A percentile compares a stretch with the other conserved stretches of the same genome.
Evolutionary conservation across 2,329 filamentous ascomycete genomes (phyloP).

Genomic region (Stemphylium beticola): DNA sequence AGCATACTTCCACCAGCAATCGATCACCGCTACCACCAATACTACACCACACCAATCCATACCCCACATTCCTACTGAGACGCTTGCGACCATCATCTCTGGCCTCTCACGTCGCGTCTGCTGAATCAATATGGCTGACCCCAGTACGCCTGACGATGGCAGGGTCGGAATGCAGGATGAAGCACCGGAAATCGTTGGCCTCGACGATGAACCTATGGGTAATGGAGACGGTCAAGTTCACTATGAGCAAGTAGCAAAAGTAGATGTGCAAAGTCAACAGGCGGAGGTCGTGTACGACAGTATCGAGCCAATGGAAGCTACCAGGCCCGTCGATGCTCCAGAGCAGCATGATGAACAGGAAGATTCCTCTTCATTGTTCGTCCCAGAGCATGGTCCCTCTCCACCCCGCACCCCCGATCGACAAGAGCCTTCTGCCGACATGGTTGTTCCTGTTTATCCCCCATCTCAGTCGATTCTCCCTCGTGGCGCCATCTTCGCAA

Average conservation of each 20-base stretch:
- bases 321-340: background rate
- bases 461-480: background rate
- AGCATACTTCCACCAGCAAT: background rate
- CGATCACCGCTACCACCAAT: background rate
- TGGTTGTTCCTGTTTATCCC: constrained; percentile 5
- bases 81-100: background rate
- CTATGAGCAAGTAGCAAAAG: background rate
- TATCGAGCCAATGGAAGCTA: too few relatives aligned
- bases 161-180: constrained; percentile 2
- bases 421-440: background rate
- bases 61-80: too few relatives aligned
- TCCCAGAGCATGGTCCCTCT: constrained; percentile 13
- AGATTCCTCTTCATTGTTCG: constrained; percentile 20
- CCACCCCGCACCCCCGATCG: background rate
- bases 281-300: too few relatives aligned
- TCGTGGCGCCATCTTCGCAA: constrained; percentile 5
- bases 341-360: background rate
- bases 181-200: background rate
- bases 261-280: too few relatives aligned
- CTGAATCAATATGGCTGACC: constrained; percentile 4
- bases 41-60: background rate
- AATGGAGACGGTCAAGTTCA: background rate
- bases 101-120: too few relatives aligned
- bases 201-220: background rate
- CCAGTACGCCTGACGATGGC: background rate